A percentile compares a stretch with the other conserved stretches of the same genome.
These are phyloP conservation scores for Aspergillus flavus DNA, from an alignment of 2,329 filamentous ascomycete genomes.

Conservation along the genomic window DNA sequence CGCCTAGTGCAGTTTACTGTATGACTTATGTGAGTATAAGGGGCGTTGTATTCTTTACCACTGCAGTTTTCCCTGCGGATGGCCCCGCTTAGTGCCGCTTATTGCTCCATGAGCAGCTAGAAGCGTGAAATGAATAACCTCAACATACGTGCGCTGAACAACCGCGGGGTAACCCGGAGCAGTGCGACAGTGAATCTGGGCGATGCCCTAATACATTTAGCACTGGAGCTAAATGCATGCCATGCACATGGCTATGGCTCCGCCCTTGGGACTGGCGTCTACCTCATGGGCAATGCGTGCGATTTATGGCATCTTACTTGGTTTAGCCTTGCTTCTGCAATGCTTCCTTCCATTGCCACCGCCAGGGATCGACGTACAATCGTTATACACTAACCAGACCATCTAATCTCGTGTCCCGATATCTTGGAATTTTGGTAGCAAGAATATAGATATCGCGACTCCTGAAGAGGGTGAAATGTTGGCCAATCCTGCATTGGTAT, in stretches of 20 bases:
- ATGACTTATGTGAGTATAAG: slow-evolving; percentile 2
- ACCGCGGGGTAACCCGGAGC: background rate
- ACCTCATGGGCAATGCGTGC: background rate
- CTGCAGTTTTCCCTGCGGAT: background rate
- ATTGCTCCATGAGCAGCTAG: background rate
- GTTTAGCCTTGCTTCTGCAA: no score
- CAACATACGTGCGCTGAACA: background rate
- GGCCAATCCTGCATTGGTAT: background rate
- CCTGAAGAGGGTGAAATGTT: background rate
- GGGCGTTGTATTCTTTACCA: background rate
- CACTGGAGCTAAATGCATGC: no score
- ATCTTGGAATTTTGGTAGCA: background rate
- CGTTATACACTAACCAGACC: background rate
- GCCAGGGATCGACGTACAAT: background rate
- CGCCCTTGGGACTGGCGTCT: background rate
- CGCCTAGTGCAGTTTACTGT: background rate
- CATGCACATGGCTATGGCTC: background rate
- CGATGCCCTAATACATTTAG: background rate
- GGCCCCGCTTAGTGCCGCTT: background rate
- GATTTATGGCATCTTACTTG: no score
- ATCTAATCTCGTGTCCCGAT: background rate
- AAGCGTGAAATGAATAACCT: background rate
- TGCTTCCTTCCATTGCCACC: background rate
- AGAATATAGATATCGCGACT: background rate
- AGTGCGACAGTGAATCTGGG: background rate